Evolutionary conservation across 2,329 filamentous ascomycete genomes (phyloP).

Genomic region (Dothideomycetidae sp.): DNA sequence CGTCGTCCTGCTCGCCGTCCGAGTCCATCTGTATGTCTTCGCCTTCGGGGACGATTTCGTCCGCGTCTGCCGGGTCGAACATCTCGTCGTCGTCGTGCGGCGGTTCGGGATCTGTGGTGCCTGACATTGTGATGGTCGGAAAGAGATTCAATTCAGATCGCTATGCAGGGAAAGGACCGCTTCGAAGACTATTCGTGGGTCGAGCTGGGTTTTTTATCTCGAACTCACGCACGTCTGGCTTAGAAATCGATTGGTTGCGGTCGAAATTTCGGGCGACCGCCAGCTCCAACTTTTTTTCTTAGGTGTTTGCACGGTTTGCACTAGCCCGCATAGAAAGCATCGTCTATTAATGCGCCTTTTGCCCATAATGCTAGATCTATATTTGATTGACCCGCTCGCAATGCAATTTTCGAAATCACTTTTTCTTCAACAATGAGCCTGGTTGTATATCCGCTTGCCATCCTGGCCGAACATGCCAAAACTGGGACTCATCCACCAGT

Average conservation of each 20-base stretch:
- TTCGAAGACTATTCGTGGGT: no score
- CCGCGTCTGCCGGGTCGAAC: constrained; percentile 51
- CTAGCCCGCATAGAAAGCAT: no score
- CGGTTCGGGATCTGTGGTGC: constrained; percentile 7
- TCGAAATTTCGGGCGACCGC: neutral
- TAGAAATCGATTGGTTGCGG: neutral
- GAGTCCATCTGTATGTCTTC: constrained; percentile 71
- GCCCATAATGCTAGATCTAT: no score
- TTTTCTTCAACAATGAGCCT: constrained; percentile 1
- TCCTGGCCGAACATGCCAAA: constrained; percentile 6
- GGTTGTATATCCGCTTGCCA: constrained; percentile 6
- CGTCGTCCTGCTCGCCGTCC: constrained; percentile 43
- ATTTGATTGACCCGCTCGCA: no score
- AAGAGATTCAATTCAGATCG: neutral
- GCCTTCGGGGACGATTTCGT: constrained; percentile 68
- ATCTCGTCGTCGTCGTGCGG: constrained; percentile 9
- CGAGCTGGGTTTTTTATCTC: no score
- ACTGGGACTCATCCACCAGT: constrained; percentile 7
- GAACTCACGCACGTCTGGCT: neutral
- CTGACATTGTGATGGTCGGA: constrained; percentile 1
- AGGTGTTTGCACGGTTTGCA: neutral
- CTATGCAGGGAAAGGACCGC: neutral
- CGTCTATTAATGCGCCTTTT: no score
- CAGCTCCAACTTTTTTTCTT: neutral
- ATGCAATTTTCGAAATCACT: no score